Base-by-base conservation (phyloP, 2,329 filamentous ascomycete genomes). In the Phialemoniopsis sp. region DNA sequence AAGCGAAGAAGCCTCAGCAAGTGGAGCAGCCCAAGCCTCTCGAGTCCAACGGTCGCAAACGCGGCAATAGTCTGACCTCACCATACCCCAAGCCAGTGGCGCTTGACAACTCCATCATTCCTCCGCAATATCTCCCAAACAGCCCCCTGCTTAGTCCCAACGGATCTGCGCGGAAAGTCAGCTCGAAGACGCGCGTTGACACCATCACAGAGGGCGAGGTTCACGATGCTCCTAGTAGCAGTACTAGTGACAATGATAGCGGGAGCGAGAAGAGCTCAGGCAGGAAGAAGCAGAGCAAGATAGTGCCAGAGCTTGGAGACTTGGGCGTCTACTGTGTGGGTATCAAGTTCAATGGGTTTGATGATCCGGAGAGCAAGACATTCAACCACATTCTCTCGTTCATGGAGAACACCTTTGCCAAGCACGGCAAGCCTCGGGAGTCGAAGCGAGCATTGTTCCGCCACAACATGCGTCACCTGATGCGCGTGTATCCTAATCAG, bases 351-450 rank as follows among this genome's bases (percentile, higher is more conserved):
- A 77, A 78, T 28, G 85, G 87, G 32, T 95, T 95, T 56, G 80
- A 83, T 41, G 76, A 78, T 12, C 69, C 82, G 0, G 87, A 91
- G 45, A 90, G 89, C 51, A 89, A 88, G 65, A 80, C 80, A 32
- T 93, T 82, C 68, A 97, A 97, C 61, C 93, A 98, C 65, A 87
- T 97, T 52, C 90, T 93, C 61, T 97, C 93, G 0, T 89, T 97
- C 64, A 88, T 89, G 58, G 93, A 98, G 66, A 81, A 83, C 41
- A 89, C 84, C 6, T 96, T 96, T 53, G 81, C 88, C 51, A 85
- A 81, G 55, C 79, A 93, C 53, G 89, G 83, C 54, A 84, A 83
- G 47, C 81, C 85, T 34, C 76, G 80, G 34, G 85, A 87, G 17
- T 81, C 80, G 43, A 95, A 94, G 64, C 78, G 80, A 45, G 73